phyloP scores from a whole-genome alignment of 352 stramenopile species.

The Globisporangium abappressorium region DNA sequence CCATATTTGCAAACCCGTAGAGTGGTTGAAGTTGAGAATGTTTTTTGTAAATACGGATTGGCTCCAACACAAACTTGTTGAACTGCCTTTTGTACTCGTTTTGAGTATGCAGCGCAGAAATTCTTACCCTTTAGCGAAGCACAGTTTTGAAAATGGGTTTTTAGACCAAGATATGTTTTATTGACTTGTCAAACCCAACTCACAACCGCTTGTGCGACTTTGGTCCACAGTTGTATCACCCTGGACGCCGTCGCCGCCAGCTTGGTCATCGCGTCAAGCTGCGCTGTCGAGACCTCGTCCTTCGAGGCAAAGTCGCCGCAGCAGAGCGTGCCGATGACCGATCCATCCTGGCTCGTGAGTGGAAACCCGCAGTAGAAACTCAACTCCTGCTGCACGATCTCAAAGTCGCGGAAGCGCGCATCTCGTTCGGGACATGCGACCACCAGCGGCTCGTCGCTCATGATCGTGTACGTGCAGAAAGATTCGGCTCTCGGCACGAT shows the following conservation, averaged over 20 bases:
- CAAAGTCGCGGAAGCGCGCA: constrained; percentile 16
- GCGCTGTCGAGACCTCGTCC: constrained; percentile 4
- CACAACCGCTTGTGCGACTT: constrained; percentile 17
- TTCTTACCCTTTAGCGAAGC: no score
- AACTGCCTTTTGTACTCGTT: no score
- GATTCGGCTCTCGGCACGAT: constrained; percentile 12
- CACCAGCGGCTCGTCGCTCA: constrained; percentile 12
- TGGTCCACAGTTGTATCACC: constrained; percentile 19
- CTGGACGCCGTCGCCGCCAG: constrained; percentile 17
- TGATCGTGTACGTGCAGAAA: constrained; percentile 20
- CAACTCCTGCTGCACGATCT: constrained; percentile 9
- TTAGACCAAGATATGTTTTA: no score
- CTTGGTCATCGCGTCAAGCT: constrained; percentile 15
- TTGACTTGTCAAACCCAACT: neutral
- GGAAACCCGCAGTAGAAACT: constrained; percentile 25
- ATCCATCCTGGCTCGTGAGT: constrained; percentile 6
- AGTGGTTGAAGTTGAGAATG: no score
- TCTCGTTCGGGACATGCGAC: constrained; percentile 10
- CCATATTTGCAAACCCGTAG: no score
- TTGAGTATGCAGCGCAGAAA: no score
- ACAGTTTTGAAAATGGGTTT: no score
- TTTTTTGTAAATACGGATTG: no score
- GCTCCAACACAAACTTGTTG: no score
- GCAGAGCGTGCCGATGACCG: constrained; percentile 20
- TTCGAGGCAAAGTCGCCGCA: constrained; percentile 16